Base-by-base conservation (phyloP, 371 early-diverging fungal genomes). In the Nosema muscidifuracis region DNA sequence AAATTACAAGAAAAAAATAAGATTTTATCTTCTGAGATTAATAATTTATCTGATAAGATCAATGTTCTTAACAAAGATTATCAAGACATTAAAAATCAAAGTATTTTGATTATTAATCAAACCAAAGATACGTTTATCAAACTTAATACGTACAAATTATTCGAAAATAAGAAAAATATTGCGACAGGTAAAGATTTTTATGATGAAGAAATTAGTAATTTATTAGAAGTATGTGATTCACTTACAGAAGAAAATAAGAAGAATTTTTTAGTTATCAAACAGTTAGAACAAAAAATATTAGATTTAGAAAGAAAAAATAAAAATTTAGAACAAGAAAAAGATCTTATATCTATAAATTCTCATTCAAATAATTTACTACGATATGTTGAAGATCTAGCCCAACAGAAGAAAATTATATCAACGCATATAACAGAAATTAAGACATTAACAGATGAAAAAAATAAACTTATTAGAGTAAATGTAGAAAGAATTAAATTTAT, bases 391-490 rank as follows among this genome's bases (percentile, higher is more conserved):
- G 50, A 63, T 30, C 13, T 68, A 18, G 34, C 20, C 0, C 38
- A 69, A 38, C 50, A 43, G 18, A 42, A 22, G 12, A 56, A 58
- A 28, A 47, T 63, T 30, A 28, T 28, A 30, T 24, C 36, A 12
- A 47, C 67, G 20, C 73, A 72, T 51, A 55, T 40, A 20, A 24
- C 28, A 47, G 47, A 50, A 64, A 44, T 75, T 20, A 44, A 69
- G 24, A 62, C 51, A 33, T 40, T 76, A 18, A 64, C 67, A 50
- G 43, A 24, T 7, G 72, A 76, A 65, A 76, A 76, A 33, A 67
- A 76, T 33, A 76, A 67, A 36, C 40, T 65, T 15, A 68, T 63
- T 16, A 69, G 67, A 66, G 63, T 73, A 56, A 65, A 76, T 6
- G 67, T 71, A 20, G 56, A 40, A 33, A 42, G 74, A 1, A 68